Evolutionary conservation across 2,329 filamentous ascomycete species (phyloP).

Genomic region (Emericellopsis atlantica): DNA sequence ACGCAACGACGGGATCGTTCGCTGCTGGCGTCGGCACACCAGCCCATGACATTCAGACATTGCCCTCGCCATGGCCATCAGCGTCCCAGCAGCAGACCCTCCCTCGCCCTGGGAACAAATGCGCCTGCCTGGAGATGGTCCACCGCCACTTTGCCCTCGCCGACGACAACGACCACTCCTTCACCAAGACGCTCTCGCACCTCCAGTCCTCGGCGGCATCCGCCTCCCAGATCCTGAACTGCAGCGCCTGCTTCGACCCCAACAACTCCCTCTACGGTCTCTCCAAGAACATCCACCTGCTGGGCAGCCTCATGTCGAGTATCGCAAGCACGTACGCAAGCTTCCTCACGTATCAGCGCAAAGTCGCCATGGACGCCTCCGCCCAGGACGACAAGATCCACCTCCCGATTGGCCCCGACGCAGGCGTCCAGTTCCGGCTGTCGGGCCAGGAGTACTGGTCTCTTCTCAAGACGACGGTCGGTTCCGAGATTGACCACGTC

Average conservation of each 20-base stretch:
- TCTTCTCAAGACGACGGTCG: neutral
- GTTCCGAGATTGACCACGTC: neutral
- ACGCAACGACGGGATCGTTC: no score
- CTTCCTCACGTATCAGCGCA: neutral
- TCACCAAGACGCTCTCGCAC: neutral
- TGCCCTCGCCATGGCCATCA: no score
- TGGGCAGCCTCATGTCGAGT: neutral
- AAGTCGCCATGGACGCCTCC: neutral
- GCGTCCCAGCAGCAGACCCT: no score
- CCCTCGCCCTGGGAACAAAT: no score
- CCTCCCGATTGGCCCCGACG: neutral
- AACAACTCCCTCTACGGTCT: neutral
- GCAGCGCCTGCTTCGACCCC: neutral
- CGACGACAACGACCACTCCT: no score
- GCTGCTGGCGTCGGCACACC: no score
- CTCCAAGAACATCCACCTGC: neutral
- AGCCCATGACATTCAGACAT: no score
- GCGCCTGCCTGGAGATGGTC: no score
- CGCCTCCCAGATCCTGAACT: neutral
- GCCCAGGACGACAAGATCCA: neutral
- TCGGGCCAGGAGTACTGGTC: neutral
- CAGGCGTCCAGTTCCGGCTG: no score
- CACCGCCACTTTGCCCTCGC: no score
- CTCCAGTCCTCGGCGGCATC: neutral
- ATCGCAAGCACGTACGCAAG: neutral